Evolutionary conservation across 2,329 filamentous ascomycete species (phyloP).

Genomic region (Pestalotiopsis sp.): DNA sequence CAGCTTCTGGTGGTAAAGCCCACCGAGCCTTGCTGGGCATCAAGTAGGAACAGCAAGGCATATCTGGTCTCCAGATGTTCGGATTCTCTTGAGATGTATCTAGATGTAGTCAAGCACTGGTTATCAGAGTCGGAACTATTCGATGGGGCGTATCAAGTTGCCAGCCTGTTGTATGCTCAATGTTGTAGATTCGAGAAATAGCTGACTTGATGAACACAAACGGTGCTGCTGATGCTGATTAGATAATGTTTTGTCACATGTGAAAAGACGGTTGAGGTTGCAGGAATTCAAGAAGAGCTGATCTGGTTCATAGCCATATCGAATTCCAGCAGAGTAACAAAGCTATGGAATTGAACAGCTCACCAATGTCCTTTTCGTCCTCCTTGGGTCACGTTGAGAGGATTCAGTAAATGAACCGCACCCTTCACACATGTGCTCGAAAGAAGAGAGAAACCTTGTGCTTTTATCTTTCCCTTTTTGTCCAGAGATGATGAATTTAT

Average conservation of each 20-base stretch:
- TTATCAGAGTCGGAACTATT: not conserved
- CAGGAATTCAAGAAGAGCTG: not conserved
- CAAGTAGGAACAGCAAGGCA: no score
- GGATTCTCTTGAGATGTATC: not conserved
- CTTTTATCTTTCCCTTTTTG: not conserved
- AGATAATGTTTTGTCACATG: no score
- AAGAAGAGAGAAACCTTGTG: not conserved
- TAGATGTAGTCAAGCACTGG: not conserved
- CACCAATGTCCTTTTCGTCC: not conserved
- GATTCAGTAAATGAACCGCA: not conserved
- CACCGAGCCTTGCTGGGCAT: not conserved
- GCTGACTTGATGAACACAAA: no score
- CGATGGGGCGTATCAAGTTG: not conserved
- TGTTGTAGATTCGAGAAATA: no score
- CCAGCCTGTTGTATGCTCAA: no score
- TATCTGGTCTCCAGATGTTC: not conserved
- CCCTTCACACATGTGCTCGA: no score
- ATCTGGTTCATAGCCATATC: not conserved
- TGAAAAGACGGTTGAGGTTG: no score
- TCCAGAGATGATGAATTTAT: slow-evolving; percentile 16
- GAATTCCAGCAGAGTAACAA: not conserved
- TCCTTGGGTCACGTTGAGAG: not conserved
- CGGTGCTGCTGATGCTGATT: no score
- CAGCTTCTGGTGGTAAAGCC: not conserved
- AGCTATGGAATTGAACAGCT: not conserved